Evolutionary conservation across 2,329 filamentous ascomycete genomes (phyloP).

Genomic region (Venturia aucupariae): DNA sequence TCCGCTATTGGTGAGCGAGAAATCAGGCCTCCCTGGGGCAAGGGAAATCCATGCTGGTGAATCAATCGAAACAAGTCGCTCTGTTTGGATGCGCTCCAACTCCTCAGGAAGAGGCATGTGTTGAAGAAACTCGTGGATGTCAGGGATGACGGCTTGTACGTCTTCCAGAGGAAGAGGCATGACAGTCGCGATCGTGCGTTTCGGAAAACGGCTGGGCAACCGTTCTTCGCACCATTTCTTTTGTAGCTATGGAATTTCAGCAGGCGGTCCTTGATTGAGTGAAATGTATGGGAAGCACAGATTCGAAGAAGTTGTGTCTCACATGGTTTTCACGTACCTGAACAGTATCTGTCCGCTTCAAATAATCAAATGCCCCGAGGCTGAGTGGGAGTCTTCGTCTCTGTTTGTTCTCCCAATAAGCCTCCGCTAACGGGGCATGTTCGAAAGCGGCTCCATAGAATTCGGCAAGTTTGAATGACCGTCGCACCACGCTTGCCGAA

Average conservation of each 20-base stretch:
- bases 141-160: background rate
- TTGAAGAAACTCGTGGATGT: background rate
- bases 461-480: slow-evolving; percentile 8
- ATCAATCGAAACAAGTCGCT: background rate
- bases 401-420: slow-evolving; percentile 1
- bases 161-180: background rate
- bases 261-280: too few relatives aligned
- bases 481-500: background rate
- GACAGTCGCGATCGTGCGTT: background rate
- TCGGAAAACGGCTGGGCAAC: background rate
- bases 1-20: background rate
- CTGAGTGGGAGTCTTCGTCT: slow-evolving; percentile 6
- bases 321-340: background rate
- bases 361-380: slow-evolving; percentile 6
- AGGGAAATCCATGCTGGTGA: background rate
- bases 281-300: too few relatives aligned
- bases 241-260: background rate
- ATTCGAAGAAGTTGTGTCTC: too few relatives aligned
- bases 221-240: background rate
- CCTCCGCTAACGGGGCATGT: background rate
- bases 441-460: slow-evolving; percentile 5
- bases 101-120: background rate
- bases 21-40: background rate
- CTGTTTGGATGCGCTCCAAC: background rate
- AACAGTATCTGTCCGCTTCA: slow-evolving; percentile 6